phyloP scores from a whole-genome alignment of 495 filamentous ascomycete genomes.

The Hypomontagnella submonticulosa region DNA sequence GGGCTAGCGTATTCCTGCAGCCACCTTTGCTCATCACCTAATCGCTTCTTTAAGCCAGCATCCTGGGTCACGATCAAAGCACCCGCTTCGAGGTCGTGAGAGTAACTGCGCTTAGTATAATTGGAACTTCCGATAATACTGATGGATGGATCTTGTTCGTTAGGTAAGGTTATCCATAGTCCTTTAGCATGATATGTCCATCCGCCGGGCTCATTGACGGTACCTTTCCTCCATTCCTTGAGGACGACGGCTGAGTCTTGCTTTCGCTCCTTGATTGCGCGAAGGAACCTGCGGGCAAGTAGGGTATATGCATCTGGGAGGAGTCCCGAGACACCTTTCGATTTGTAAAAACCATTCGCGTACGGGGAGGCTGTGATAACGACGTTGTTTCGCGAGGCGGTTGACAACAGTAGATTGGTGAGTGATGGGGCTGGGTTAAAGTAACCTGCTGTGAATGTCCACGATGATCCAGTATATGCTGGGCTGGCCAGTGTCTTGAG shows the following conservation, averaged over 20 bases:
- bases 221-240: constrained; percentile 89
- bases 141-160: constrained; percentile 70
- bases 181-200: constrained; percentile 99
- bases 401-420: constrained; percentile 79
- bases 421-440: constrained; percentile 93
- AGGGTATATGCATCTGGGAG: constrained; percentile 92
- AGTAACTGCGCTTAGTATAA: constrained; percentile 94
- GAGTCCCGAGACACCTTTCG: constrained; percentile 86
- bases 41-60: constrained; percentile 72
- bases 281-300: constrained; percentile 83
- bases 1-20: constrained; percentile 75
- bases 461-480: constrained; percentile 72
- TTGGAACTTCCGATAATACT: constrained; percentile 92
- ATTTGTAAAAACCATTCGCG: constrained; percentile 96
- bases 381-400: constrained; percentile 72
- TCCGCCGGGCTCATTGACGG: constrained; percentile 78
- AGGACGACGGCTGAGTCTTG: constrained; percentile 72
- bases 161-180: constrained; percentile 85
- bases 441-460: constrained; percentile 98
- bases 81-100: constrained; percentile 88
- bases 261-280: constrained; percentile 69
- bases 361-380: constrained; percentile 93
- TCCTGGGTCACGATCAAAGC: constrained; percentile 86
- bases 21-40: constrained; percentile 82
- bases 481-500: constrained; percentile 71